Percentiles rank a stretch among this genome's conserved stretches.
These are phyloP conservation scores for Austroboletus festivus DNA, from an alignment of 768 basidiomycete genomes.

Conservation along the genomic window DNA sequence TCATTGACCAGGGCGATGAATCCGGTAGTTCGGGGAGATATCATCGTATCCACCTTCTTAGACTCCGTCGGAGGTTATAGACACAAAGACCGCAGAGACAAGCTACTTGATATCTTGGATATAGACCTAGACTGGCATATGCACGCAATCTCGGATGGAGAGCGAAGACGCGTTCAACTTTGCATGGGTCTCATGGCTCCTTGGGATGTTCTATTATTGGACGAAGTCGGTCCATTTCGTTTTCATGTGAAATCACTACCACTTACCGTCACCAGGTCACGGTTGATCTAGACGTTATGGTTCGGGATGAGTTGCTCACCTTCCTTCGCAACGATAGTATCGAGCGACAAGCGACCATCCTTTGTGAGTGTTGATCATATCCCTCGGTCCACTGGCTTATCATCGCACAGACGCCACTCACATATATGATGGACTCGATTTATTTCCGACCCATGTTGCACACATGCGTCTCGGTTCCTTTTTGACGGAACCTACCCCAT, in stretches of 20 bases:
- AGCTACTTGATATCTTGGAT: conserved; percentile 85
- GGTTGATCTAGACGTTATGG: conserved; percentile 94
- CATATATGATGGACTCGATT: conserved; percentile 88
- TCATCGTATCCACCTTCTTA: conserved; percentile 89
- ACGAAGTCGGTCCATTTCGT: conserved; percentile 61
- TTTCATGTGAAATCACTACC: neutral
- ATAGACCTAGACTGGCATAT: conserved; percentile 96
- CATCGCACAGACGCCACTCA: conserved; percentile 79
- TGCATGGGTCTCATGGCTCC: conserved; percentile 94
- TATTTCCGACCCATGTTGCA: conserved; percentile 91
- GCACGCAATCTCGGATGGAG: conserved; percentile 95
- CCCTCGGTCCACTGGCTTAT: conserved; percentile 6
- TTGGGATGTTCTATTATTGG: conserved; percentile 90
- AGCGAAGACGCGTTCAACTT: conserved; percentile 88
- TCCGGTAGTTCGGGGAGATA: conserved; percentile 91
- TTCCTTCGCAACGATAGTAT: conserved; percentile 86
- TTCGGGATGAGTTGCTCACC: conserved; percentile 83
- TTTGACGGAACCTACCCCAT: conserved; percentile 61
- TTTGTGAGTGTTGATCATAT: conserved; percentile 52
- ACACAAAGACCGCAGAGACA: conserved; percentile 84
- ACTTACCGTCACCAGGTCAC: conserved; percentile 61
- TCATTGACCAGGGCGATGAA: conserved; percentile 79
- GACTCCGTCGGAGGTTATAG: conserved; percentile 96
- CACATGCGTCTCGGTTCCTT: conserved; percentile 88
- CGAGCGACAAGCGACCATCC: conserved; percentile 75